Evolutionary conservation across 345 rosid genomes (phyloP), one percentile per base, ranked within the genome.

Genomic region (Ceriops decandra): DNA sequence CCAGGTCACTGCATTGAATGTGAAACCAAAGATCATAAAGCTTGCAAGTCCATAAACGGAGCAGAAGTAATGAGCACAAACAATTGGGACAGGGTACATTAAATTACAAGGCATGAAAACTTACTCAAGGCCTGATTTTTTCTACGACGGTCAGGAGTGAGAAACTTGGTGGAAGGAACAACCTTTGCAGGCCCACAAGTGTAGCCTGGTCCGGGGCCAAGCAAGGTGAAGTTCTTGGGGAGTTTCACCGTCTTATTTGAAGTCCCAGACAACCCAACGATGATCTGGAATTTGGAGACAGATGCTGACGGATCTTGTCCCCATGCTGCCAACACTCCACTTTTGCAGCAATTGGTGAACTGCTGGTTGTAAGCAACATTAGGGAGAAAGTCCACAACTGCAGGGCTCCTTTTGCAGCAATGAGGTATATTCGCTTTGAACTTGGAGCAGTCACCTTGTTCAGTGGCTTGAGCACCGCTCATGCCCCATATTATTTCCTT

Each of bases 391-490:
- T 90, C 98, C 35, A 87, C 92, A 3, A 87, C 87, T 0, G 85
- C 82, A 0, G 97, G 98, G 10, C 69, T 80, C 74, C 77, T 86
- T 87, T 87, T 87, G 79, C 98, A 89, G 76, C 90, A 85, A 66
- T 89, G 98, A 70, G 98, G 98, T 64, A 89, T 75, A 62, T 81
- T 82, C 1, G 84, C 93, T 65, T 90, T 93, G 83, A 90, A 93
- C 80, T 89, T 93, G 73, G 98, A 90, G 74, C 98, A 93, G 57
- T 93, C 97, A 20, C 98, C 98, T 83, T 93, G 98, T 61, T 93
- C 97, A 2, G 87, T 84, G 30, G 98, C 78, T 77, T 93, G 96
- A 13, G 93, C 87, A 19, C 97, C 98, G 16, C 69, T 79, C 85
- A 89, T 83, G 38, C 89, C 75, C 96, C 93, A 89, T 65, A 90